phyloP scores from a whole-genome alignment of 257 asterid species.

The Plantago major region DNA sequence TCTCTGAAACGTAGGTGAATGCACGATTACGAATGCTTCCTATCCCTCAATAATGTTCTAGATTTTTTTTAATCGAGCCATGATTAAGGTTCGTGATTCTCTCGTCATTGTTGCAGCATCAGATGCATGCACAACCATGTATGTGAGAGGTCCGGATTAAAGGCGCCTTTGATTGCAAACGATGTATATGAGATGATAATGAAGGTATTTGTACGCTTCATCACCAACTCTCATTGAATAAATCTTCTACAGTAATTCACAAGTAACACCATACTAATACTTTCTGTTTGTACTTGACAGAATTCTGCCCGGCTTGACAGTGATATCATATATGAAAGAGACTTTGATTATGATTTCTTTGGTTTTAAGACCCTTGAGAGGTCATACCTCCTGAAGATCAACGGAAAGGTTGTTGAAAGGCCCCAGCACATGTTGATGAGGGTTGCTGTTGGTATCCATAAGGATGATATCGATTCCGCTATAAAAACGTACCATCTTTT shows the following conservation, averaged over 20 bases:
- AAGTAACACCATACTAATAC: too few species aligned
- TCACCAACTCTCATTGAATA: too few species aligned
- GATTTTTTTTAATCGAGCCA: too few species aligned
- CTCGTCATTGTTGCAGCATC: constrained; percentile 51
- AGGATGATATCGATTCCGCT: constrained; percentile 71
- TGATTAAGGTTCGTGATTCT: too few species aligned
- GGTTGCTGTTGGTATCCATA: constrained; percentile 93
- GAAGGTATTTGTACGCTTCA: constrained; percentile 49
- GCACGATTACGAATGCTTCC: too few species aligned
- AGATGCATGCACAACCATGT: constrained; percentile 81
- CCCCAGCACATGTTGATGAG: constrained; percentile 99
- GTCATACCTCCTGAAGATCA: constrained; percentile 76
- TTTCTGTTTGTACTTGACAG: too few species aligned
- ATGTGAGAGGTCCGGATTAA: constrained; percentile 71
- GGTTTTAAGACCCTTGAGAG: constrained; percentile 95
- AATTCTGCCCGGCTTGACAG: constrained; percentile 81
- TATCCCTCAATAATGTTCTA: too few species aligned
- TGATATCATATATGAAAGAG: constrained; percentile 90
- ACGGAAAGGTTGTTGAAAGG: constrained; percentile 88
- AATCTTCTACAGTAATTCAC: too few species aligned
- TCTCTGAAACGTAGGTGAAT: too few species aligned
- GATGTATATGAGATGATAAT: constrained; percentile 78
- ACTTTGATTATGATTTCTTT: constrained; percentile 88
- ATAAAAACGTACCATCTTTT: constrained; percentile 73
- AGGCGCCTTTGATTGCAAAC: constrained; percentile 83